Base-by-base conservation (phyloP, 257 asterid genomes). In the Gentiana straminea region DNA sequence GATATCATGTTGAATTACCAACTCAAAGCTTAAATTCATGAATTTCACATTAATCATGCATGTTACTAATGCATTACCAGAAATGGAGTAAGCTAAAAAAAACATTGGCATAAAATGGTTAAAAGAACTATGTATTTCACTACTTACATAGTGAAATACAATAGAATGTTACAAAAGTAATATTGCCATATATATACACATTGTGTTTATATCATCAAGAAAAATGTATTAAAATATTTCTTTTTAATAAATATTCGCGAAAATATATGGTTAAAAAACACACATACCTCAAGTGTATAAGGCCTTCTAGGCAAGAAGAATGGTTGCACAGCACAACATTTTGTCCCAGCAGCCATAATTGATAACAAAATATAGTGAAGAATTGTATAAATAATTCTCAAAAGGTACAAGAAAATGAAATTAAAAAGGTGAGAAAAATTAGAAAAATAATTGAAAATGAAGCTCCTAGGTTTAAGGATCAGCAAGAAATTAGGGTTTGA, bases 311-410 rank as follows among this genome's bases (percentile, higher is more conserved):
- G 81, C 56, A 76, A 67, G 38, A 81, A 24, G 64, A 74, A 67
- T 52, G 84, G 86, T 12, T 77, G 65, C 34, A 81, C 82, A 10
- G 86, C 81, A 59, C 82, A 74, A 63, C 78, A 70, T 13, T 57
- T 57, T 12, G 55, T 66, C 58, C 79, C 75, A 0, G 82, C 55
- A 45, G 82, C 61, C 86, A 83, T 80, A 60, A 73, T 68, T 51
- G 57, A 51, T 43, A 34, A 47, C 35, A 3, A 32, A n/a, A 3
- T 39, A 32, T 8, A 35, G 38, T 8, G 43, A 55, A 38, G 24
- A 24, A 33, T 24, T 36, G 46, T 33, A 39, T 54, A 36, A n/a
- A 56, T 24, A 24, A 24, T 24, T 24, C 24, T 24, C 1, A 24
- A 24, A 24, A 24, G 24, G 24, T 24, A 24, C 24, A 24, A 24